Evolutionary conservation across 2,329 filamentous ascomycete genomes (phyloP).

Genomic region (Pseudophaeomoniella oleicola): DNA sequence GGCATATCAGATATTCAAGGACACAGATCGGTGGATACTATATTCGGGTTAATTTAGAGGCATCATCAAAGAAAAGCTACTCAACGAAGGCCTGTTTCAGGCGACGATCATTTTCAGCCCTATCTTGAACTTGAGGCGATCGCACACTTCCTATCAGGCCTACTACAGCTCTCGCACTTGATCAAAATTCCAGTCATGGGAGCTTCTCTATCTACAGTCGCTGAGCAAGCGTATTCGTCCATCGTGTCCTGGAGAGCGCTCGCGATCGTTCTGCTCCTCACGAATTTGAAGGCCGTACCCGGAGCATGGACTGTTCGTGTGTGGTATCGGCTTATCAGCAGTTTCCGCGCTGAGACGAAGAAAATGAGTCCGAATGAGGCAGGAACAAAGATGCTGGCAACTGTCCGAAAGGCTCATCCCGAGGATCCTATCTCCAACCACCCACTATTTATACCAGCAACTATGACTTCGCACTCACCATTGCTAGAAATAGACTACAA

Average conservation of each 20-base stretch:
- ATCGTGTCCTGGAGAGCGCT: constrained; percentile 17
- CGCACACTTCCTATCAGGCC: no score
- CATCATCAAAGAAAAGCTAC: no score
- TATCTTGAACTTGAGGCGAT: no score
- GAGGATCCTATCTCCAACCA: constrained; percentile 25
- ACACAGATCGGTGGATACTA: no score
- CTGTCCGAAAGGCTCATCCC: constrained; percentile 2
- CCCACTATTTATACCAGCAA: constrained; percentile 58
- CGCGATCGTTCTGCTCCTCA: constrained; percentile 38
- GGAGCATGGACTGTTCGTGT: constrained; percentile 60
- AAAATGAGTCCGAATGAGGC: not conserved
- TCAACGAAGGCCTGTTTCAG: no score
- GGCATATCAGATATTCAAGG: no score
- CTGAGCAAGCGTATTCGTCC: not conserved
- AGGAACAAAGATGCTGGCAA: not conserved
- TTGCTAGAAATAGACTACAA: constrained; percentile 77
- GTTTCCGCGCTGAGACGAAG: constrained; percentile 26
- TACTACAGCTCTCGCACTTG: no score
- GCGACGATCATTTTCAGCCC: no score
- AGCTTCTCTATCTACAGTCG: not conserved
- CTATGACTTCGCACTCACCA: constrained; percentile 51
- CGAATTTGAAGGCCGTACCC: constrained; percentile 62
- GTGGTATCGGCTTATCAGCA: constrained; percentile 41
- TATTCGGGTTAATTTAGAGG: no score
- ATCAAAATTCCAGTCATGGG: not conserved